Conservation (phyloP, 2,329 filamentous ascomycete genomes). For the Phyllosticta citribraziliensis region DNA sequence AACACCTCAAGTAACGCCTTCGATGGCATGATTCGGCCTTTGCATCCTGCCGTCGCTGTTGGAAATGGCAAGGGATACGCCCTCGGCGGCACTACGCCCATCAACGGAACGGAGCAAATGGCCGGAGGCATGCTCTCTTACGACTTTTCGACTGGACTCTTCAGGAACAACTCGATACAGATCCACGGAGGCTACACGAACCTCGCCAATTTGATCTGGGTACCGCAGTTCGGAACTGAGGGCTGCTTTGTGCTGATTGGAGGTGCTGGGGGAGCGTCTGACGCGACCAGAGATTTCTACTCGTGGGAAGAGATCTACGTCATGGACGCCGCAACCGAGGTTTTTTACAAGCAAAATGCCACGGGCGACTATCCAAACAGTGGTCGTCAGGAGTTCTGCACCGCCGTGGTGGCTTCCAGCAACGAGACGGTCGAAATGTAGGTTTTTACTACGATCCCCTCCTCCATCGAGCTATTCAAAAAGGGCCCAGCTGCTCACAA, state of each 20-base stretch:
- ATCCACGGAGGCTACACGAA: constrained; percentile 3
- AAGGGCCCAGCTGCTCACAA: not conserved
- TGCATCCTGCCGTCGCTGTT: constrained; percentile 2
- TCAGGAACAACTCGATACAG: constrained; percentile 7
- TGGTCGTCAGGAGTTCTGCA: constrained; percentile 6
- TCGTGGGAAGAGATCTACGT: not conserved
- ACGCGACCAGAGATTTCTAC: not conserved
- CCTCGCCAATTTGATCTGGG: constrained; percentile 1
- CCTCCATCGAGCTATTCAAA: too few relatives aligned
- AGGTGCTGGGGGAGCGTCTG: not conserved
- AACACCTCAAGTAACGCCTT: not conserved
- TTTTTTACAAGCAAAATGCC: constrained; percentile 4
- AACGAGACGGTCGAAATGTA: constrained; percentile 8
- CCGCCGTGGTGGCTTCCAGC: constrained; percentile 5
- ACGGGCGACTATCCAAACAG: constrained; percentile 2
- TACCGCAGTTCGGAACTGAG: constrained; percentile 9
- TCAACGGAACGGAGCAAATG: not conserved
- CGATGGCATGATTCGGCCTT: constrained; percentile 6
- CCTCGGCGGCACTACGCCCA: constrained; percentile 6
- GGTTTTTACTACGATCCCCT: not conserved
- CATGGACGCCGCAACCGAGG: constrained; percentile 1
- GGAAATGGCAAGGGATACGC: constrained; percentile 10
- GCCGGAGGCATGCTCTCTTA: constrained; percentile 10
- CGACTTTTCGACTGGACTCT: constrained; percentile 4
- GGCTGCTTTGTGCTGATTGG: constrained; percentile 10